These are phyloP conservation scores for Claviceps paspali DNA, from an alignment of 2,329 filamentous ascomycete species.

Conservation along the genomic window DNA sequence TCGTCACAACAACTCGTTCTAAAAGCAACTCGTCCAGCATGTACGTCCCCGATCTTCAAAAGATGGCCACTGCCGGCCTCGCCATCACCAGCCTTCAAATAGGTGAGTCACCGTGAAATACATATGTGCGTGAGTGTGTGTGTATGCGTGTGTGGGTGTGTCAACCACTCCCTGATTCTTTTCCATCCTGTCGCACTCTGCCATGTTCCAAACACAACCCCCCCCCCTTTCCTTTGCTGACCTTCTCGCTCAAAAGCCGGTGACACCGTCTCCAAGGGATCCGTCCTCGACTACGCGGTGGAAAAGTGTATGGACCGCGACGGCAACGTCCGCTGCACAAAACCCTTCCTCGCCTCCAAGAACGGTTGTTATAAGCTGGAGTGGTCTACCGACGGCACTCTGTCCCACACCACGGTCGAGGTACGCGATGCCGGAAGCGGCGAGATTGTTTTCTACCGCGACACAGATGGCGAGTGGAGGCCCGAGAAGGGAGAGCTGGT, in stretches of 20 bases:
- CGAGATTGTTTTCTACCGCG: constrained; percentile 28
- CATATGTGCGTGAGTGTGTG: too few species aligned
- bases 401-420: constrained; percentile 26
- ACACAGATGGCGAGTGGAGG: constrained; percentile 29
- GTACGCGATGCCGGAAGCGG: constrained; percentile 19
- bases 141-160: too few species aligned
- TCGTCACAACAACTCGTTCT: too few species aligned
- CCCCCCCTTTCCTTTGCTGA: too few species aligned
- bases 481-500: constrained; percentile 29
- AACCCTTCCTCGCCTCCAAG: constrained; percentile 24
- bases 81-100: constrained; percentile 6
- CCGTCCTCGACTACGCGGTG: constrained; percentile 25
- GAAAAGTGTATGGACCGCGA: constrained; percentile 25
- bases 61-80: constrained; percentile 8
- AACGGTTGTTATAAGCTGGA: constrained; percentile 24
- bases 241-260: constrained; percentile 2
- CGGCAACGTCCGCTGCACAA: constrained; percentile 22
- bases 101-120: too few species aligned
- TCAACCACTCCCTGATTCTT: too few species aligned
- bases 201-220: too few species aligned
- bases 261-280: constrained; percentile 16
- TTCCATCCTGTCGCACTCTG: too few species aligned
- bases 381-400: constrained; percentile 21
- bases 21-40: too few species aligned
- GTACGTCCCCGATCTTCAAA: constrained; percentile 9